These are phyloP conservation scores for Claviceps spartinae DNA, from an alignment of 2,329 filamentous ascomycete genomes.

Conservation along the genomic window DNA sequence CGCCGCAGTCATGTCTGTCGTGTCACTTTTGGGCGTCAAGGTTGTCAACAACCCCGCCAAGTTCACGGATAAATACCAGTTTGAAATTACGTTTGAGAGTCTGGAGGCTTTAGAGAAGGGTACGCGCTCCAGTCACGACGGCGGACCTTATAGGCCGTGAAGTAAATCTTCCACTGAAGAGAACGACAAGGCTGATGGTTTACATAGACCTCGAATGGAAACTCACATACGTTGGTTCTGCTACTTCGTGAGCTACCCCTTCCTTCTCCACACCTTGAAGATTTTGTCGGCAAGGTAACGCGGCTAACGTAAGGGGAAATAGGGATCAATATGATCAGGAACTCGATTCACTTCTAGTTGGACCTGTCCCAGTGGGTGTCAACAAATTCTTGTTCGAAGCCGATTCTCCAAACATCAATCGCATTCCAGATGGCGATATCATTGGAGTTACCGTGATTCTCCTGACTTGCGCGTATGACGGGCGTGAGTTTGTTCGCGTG, in stretches of 20 bases:
- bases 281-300: neutral
- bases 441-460: constrained; percentile 95
- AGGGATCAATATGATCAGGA: constrained; percentile 97
- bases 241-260: constrained; percentile 63
- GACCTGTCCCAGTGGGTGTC: constrained; percentile 91
- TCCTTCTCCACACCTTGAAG: constrained; percentile 8
- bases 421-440: constrained; percentile 90
- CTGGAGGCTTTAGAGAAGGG: constrained; percentile 89
- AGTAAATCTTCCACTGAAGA: neutral
- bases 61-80: constrained; percentile 86
- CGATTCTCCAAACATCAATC: constrained; percentile 75
- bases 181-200: neutral
- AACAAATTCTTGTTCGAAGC: constrained; percentile 99
- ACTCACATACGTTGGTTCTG: constrained; percentile 95
- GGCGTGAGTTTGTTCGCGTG: constrained; percentile 90
- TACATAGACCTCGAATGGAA: constrained; percentile 91
- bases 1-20: constrained; percentile 63
- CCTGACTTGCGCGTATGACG: constrained; percentile 90
- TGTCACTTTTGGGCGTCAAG: constrained; percentile 88
- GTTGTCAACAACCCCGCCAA: constrained; percentile 94
- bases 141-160: too few relatives aligned
- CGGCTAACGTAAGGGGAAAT: constrained; percentile 4
- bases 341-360: constrained; percentile 90
- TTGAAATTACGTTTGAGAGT: constrained; percentile 98
- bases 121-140: constrained; percentile 21